phyloP scores from a whole-genome alignment of 768 basidiomycete genomes.

The Xanthoconium purpureum region DNA sequence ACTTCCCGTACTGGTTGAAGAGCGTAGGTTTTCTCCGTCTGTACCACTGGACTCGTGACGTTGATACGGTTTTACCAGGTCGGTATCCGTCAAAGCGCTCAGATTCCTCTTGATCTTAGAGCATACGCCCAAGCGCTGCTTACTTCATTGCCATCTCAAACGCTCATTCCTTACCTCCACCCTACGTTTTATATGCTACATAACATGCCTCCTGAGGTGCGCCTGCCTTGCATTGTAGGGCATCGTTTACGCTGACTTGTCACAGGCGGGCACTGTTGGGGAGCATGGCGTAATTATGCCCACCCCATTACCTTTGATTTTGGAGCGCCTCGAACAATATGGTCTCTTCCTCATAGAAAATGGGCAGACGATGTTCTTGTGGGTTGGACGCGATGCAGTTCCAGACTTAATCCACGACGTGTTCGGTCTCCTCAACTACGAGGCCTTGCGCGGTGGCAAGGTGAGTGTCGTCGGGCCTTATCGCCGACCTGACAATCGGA shows the following conservation, averaged over 20 bases:
- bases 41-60: background rate
- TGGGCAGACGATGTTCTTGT: conserved; percentile 96
- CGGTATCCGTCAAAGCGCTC: conserved; percentile 91
- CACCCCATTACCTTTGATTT: conserved; percentile 82
- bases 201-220: conserved; percentile 90
- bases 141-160: conserved; percentile 86
- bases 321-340: conserved; percentile 92
- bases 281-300: conserved; percentile 89
- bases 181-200: conserved; percentile 95
- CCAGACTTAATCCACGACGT: conserved; percentile 92
- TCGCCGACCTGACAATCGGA: background rate
- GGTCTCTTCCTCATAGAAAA: conserved; percentile 97
- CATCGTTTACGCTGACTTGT: conserved; percentile 2
- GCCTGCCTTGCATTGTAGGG: conserved; percentile 8
- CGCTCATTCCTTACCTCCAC: conserved; percentile 91
- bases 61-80: conserved; percentile 47
- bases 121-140: conserved; percentile 93
- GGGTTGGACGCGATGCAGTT: conserved; percentile 98
- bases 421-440: conserved; percentile 86
- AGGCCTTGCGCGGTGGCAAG: conserved; percentile 91
- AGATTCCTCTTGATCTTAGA: conserved; percentile 94
- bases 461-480: conserved; percentile 36
- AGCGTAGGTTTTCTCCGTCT: conserved; percentile 56
- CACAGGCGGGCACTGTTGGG: conserved; percentile 84
- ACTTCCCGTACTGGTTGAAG: conserved; percentile 89